Evolutionary conservation across 306 rosid species (phyloP), one percentile per base, ranked within the genome.

Genomic region (Prunus mira): DNA sequence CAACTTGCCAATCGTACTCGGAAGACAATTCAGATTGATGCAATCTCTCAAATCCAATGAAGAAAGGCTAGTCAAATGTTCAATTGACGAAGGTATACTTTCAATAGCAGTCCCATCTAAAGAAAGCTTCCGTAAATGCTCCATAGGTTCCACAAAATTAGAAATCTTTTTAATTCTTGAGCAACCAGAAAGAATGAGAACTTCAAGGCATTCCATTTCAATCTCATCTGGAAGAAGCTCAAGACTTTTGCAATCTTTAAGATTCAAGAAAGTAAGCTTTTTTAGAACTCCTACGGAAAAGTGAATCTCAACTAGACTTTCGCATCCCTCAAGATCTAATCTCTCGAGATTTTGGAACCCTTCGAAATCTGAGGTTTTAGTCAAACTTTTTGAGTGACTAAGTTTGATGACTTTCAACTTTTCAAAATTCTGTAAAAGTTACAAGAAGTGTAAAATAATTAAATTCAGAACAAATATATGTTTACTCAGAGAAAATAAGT

Each of bases 121-220:
- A 69, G 54, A 55, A 34, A 77, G 76, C 28, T 77, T 25, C 2
- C 45, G 18, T 46, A 77, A 49, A 28, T 12, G 54, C 10, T 69
- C n/a, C 56, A 65, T 69, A 65, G 49, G 61, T 12, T 67, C 70
- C 3, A 19, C 52, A 47, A 77, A 69, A 30, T 78, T 69, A 0
- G 81, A 71, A 14, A 70, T 6, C 12, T 71, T 71, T 19, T 62
- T 78, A 7, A 78, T 3, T 0, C 20, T 61, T 11, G 71, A 63
- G 22, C 82, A 78, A 7, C 82, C 65, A 70, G 77, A 71, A 45
- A 78, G 82, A 71, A 71, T 12, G 10, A 78, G 50, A 14, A 52
- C n/a, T 50, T 49, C 28, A 62, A 78, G 82, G 24, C 2, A 22
- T 12, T 63, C 75, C 24, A 71, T 50, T 20, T 62, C 60, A 32